phyloP scores from a whole-genome alignment of 75 land plant genomes.

The Azolla pinnata region DNA sequence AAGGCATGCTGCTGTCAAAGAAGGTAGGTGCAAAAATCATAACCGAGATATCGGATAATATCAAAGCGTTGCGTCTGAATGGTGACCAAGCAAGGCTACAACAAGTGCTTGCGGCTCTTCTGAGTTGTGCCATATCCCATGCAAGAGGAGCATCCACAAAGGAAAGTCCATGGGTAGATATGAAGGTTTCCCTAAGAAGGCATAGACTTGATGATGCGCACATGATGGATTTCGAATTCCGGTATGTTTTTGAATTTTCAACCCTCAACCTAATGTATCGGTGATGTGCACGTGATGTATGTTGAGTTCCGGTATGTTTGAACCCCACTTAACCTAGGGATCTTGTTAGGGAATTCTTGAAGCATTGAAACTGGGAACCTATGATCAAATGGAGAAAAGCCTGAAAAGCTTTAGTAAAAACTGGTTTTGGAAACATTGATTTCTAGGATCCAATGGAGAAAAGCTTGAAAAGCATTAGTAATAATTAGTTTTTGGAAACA shows the following conservation, averaged over 20 bases:
- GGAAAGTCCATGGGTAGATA: conserved; percentile 27
- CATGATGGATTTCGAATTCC: conserved; percentile 53
- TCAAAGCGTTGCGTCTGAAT: conserved; percentile 36
- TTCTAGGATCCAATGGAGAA: too few relatives aligned
- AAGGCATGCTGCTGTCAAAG: conserved; percentile 41
- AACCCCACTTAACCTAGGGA: too few relatives aligned
- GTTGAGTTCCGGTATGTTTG: neutral
- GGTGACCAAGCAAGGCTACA: conserved; percentile 74
- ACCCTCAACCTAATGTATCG: too few relatives aligned
- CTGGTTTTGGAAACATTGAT: neutral
- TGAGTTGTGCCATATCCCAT: conserved; percentile 27
- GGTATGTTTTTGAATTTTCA: conserved; percentile 24
- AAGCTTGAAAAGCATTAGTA: too few relatives aligned
- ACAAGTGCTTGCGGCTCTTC: conserved; percentile 56
- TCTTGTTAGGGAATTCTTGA: neutral
- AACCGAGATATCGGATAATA: conserved; percentile 40
- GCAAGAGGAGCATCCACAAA: conserved; percentile 26
- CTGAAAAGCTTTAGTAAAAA: neutral
- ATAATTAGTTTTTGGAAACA: too few relatives aligned
- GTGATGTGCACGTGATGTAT: neutral
- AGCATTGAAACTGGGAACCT: too few relatives aligned
- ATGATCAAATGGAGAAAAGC: neutral
- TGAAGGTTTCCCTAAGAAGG: conserved; percentile 37
- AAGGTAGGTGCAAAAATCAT: conserved; percentile 37
- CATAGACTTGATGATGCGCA: conserved; percentile 43